Conservation (phyloP, 176 grass and related monocot genomes). For the Poa pratensis region DNA sequence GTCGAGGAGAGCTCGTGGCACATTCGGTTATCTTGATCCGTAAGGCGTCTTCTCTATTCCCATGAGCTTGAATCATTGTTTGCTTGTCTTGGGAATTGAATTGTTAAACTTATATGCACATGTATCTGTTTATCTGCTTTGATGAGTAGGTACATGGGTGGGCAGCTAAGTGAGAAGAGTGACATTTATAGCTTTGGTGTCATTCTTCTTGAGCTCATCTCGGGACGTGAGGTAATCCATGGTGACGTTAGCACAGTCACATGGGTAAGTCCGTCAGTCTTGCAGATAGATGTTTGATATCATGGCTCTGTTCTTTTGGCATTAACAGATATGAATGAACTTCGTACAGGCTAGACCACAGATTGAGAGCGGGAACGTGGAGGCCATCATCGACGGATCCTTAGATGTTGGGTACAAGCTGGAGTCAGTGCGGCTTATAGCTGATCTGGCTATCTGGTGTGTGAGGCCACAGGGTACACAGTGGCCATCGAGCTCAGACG, state of each 20-base stretch:
- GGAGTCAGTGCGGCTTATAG: conserved; percentile 75
- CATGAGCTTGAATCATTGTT: not conserved
- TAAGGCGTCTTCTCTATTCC: conserved; percentile 34
- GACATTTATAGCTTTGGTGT: conserved; percentile 86
- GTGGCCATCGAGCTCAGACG: conserved; percentile 61
- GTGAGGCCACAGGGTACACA: conserved; percentile 56
- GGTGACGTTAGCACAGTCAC: conserved; percentile 65
- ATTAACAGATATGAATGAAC: not conserved
- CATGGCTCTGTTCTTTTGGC: not conserved
- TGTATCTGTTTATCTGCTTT: not conserved
- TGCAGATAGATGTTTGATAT: not conserved
- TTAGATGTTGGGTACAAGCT: conserved; percentile 55
- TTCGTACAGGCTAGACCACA: conserved; percentile 56
- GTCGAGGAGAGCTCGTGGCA: conserved; percentile 71
- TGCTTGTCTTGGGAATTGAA: not conserved
- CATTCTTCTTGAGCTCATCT: conserved; percentile 86
- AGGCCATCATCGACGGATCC: conserved; percentile 55
- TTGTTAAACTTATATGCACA: not conserved
- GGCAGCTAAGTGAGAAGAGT: conserved; percentile 83
- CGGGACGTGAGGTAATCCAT: conserved; percentile 66
- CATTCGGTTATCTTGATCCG: conserved; percentile 78
- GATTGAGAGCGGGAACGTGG: conserved; percentile 72
- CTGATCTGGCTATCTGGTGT: conserved; percentile 64
- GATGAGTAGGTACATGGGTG: conserved; percentile 63
- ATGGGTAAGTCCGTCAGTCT: conserved; percentile 49